A percentile compares a stretch with the other conserved stretches of the same genome.
phyloP scores from a whole-genome alignment of 257 asterid species.

The Fraxinus cuspidata region DNA sequence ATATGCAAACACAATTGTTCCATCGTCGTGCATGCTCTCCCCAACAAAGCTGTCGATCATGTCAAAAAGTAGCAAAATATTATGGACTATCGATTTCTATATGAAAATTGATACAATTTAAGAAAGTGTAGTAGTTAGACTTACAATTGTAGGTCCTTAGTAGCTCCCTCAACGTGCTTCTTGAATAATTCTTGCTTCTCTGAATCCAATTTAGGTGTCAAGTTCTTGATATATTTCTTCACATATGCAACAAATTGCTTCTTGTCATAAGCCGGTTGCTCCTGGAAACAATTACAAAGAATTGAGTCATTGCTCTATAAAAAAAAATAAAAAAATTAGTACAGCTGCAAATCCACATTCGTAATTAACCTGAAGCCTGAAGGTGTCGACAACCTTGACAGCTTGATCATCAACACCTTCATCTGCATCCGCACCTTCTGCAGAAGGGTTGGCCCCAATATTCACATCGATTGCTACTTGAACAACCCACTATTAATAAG shows the following conservation, averaged over 20 bases:
- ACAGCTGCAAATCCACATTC: neutral
- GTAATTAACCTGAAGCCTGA: constrained; percentile 63
- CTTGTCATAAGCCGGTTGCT: constrained; percentile 66
- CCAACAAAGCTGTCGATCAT: constrained; percentile 47
- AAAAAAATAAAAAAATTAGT: neutral
- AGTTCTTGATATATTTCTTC: constrained; percentile 53
- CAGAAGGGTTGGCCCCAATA: constrained; percentile 75
- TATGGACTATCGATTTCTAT: neutral
- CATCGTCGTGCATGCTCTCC: constrained; percentile 58
- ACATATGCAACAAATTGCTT: constrained; percentile 59
- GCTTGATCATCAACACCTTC: constrained; percentile 66
- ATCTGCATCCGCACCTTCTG: constrained; percentile 64
- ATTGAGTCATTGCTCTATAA: neutral
- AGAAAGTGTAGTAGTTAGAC: neutral
- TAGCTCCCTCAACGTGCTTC: constrained; percentile 60
- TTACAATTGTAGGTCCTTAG: constrained; percentile 58
- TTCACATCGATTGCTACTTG: constrained; percentile 58
- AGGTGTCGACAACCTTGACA: constrained; percentile 63
- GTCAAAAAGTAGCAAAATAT: neutral
- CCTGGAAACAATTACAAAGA: constrained; percentile 24
- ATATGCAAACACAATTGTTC: constrained; percentile 45
- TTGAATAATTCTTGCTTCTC: constrained; percentile 50
- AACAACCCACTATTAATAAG: constrained; percentile 53
- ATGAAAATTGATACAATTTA: neutral
- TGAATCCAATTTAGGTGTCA: constrained; percentile 39